Percentiles rank a stretch among this genome's conserved stretches.
Conservation (phyloP, 768 basidiomycete species). For the Kwoniella shandongensis region DNA sequence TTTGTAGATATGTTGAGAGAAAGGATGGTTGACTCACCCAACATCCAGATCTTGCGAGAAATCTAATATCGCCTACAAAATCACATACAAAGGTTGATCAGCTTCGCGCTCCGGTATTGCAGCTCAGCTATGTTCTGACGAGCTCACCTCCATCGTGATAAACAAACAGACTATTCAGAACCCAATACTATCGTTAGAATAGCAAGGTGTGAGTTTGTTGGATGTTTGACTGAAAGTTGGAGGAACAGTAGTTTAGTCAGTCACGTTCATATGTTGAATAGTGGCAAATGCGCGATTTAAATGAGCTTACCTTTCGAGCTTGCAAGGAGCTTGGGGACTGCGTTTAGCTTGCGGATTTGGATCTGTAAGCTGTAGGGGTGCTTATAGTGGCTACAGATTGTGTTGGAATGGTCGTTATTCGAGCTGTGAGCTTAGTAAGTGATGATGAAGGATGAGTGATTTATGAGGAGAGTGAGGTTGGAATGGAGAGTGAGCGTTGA, state of each 20-base stretch:
- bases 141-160: constrained; percentile 41
- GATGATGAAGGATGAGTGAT: constrained; percentile 5
- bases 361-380: background rate
- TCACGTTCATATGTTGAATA: background rate
- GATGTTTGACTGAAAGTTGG: background rate
- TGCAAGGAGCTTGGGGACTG: too few species aligned
- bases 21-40: constrained; percentile 44
- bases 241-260: background rate
- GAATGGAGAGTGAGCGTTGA: too few species aligned
- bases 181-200: background rate
- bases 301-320: too few species aligned
- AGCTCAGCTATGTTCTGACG: constrained; percentile 3
- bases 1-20: background rate
- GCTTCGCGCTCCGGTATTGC: background rate
- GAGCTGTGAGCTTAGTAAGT: too few species aligned
- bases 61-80: constrained; percentile 76
- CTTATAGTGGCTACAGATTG: too few species aligned
- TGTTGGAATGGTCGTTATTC: too few species aligned
- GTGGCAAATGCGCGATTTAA: constrained; percentile 7
- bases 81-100: constrained; percentile 1
- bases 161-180: background rate
- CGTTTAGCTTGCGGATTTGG: background rate
- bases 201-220: background rate
- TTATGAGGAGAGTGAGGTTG: constrained; percentile 3
- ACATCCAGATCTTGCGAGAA: constrained; percentile 93